phyloP scores from a whole-genome alignment of 345 rosid genomes.

The Bruguiera parviflora region DNA sequence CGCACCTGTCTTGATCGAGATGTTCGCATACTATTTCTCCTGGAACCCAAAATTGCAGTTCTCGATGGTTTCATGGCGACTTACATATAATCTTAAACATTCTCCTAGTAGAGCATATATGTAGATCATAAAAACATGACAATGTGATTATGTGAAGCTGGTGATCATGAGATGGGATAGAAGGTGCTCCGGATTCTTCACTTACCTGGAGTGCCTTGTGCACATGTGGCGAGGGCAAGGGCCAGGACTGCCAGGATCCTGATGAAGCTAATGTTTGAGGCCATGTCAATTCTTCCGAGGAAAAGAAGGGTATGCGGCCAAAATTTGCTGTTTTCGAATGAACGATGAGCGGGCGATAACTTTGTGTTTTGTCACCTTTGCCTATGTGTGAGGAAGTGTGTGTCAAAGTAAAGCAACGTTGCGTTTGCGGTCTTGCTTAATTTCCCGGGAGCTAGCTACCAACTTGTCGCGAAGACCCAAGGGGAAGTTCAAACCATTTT shows the following conservation, averaged over 20 bases:
- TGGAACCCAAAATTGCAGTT: slow-evolving; percentile 6
- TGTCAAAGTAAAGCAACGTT: too few relatives aligned
- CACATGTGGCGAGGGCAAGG: slow-evolving; percentile 27
- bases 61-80: neutral
- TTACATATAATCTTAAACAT: too few relatives aligned
- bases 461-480: slow-evolving; percentile 6
- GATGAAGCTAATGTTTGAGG: slow-evolving; percentile 19
- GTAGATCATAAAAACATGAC: too few relatives aligned
- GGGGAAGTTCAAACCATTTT: neutral
- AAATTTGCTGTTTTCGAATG: neutral
- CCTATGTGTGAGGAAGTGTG: too few relatives aligned
- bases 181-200: too few relatives aligned
- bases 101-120: too few relatives aligned
- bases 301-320: neutral
- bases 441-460: neutral
- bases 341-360: neutral
- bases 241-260: slow-evolving; percentile 23
- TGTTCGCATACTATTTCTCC: slow-evolving; percentile 61
- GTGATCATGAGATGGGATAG: too few relatives aligned
- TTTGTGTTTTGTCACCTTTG: neutral
- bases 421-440: neutral
- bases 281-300: slow-evolving; percentile 18
- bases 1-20: slow-evolving; percentile 50
- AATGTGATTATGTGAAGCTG: too few relatives aligned
- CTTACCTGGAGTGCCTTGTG: slow-evolving; percentile 35